Percentiles rank a stretch among this genome's conserved stretches.
These are phyloP conservation scores for Aspergillus ostianus DNA, from an alignment of 495 filamentous ascomycete genomes.

Conservation along the genomic window DNA sequence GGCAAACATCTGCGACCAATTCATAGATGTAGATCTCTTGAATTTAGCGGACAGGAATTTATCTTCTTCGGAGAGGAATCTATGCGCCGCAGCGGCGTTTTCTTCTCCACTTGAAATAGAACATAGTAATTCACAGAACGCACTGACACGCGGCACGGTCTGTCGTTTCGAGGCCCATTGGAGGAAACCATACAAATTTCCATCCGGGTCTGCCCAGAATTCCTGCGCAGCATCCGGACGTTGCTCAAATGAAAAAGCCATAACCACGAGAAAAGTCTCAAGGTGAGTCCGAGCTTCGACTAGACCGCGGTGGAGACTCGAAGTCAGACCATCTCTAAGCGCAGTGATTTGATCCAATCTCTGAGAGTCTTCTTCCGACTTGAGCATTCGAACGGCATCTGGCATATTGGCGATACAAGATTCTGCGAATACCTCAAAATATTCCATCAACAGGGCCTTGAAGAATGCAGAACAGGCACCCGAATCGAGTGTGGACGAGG, in stretches of 20 bases:
- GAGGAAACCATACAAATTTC: conserved; percentile 88
- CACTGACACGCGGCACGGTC: conserved; percentile 87
- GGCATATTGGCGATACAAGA: conserved; percentile 92
- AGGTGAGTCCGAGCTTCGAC: conserved; percentile 67
- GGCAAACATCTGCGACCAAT: conserved; percentile 89
- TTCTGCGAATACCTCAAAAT: conserved; percentile 83
- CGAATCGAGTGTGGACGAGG: conserved; percentile 59
- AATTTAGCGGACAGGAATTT: conserved; percentile 69
- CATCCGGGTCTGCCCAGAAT: conserved; percentile 87
- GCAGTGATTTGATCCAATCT: conserved; percentile 63
- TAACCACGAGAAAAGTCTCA: conserved; percentile 87
- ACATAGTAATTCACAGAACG: conserved; percentile 93
- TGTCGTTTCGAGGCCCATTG: conserved; percentile 92
- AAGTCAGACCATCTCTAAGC: conserved; percentile 46
- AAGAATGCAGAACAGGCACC: conserved; percentile 62
- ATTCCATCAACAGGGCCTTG: conserved; percentile 67
- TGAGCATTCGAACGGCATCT: conserved; percentile 80
- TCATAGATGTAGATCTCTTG: conserved; percentile 74
- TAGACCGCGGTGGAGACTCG: conserved; percentile 45
- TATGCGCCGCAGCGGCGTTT: conserved; percentile 76
- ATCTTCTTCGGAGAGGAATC: conserved; percentile 85
- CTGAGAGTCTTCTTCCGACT: conserved; percentile 86
- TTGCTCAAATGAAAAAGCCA: conserved; percentile 85
- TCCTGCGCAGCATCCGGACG: conserved; percentile 76
- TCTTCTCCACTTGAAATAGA: conserved; percentile 77